Evolutionary conservation across 176 grass and related monocot species (phyloP).

Genomic region (Triticum monococcum): DNA sequence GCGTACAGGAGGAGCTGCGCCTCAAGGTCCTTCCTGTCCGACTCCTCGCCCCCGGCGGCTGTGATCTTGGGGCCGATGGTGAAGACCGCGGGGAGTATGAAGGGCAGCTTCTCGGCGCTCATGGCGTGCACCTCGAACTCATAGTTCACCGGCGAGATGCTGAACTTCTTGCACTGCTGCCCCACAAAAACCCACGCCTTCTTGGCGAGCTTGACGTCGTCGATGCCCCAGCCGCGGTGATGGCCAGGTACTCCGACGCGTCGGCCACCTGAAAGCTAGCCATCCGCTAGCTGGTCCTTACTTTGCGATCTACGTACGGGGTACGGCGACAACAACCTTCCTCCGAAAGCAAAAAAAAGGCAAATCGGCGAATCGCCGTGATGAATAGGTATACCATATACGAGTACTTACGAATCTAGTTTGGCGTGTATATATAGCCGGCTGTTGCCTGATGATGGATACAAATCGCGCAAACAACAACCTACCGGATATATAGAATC

Average conservation of each 20-base stretch:
- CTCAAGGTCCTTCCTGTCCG: not conserved
- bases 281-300: too few species aligned
- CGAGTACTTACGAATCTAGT: too few species aligned
- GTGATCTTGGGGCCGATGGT: conserved; percentile 71
- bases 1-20: conserved; percentile 64
- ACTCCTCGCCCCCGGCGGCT: not conserved
- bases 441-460: too few species aligned
- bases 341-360: too few species aligned
- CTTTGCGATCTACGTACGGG: too few species aligned
- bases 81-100: conserved; percentile 86
- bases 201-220: conserved; percentile 74
- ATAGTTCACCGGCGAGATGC: conserved; percentile 74
- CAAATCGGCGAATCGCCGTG: too few species aligned
- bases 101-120: conserved; percentile 93
- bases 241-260: conserved; percentile 75
- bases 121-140: conserved; percentile 89
- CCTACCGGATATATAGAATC: too few species aligned
- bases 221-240: conserved; percentile 60
- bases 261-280: not conserved
- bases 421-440: too few species aligned
- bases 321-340: too few species aligned
- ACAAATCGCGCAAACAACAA: too few species aligned
- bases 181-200: conserved; percentile 58
- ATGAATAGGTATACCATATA: too few species aligned
- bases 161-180: conserved; percentile 58